These are phyloP conservation scores for Hypoxylon subgilvum DNA, from an alignment of 495 filamentous ascomycete genomes.

Conservation along the genomic window DNA sequence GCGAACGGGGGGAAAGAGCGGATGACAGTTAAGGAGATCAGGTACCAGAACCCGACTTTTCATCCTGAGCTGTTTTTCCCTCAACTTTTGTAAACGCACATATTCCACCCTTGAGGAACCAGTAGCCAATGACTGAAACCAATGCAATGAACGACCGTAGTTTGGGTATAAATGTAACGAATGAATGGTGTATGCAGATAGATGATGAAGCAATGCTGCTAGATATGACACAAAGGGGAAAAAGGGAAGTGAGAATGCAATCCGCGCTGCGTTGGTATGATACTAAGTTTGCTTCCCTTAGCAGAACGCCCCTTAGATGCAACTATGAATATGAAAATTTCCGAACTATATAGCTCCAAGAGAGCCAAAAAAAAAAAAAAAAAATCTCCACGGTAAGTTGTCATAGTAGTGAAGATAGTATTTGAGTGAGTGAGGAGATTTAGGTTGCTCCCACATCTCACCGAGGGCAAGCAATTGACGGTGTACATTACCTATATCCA, in stretches of 20 bases:
- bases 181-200: constrained; percentile 1
- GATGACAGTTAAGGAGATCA: not conserved
- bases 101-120: too few species aligned
- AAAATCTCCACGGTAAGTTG: too few species aligned
- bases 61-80: not conserved
- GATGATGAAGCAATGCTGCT: not conserved
- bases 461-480: not conserved
- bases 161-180: constrained; percentile 30
- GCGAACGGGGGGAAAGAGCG: too few species aligned
- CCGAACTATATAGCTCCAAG: too few species aligned
- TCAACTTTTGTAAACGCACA: constrained; percentile 12
- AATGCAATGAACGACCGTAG: constrained; percentile 33
- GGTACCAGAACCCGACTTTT: not conserved
- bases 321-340: too few species aligned
- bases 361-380: too few species aligned
- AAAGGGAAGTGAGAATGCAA: constrained; percentile 16
- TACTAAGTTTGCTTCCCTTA: not conserved
- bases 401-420: too few species aligned
- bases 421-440: too few species aligned
- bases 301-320: too few species aligned
- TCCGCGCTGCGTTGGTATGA: not conserved
- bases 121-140: not conserved
- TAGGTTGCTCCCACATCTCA: too few species aligned
- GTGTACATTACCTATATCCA: not conserved
- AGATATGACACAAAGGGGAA: not conserved